Evolutionary conservation across 73 alveolate genomes (phyloP), one percentile per base, ranked within the genome.

Genomic region (Paramecium sexaurelia): DNA sequence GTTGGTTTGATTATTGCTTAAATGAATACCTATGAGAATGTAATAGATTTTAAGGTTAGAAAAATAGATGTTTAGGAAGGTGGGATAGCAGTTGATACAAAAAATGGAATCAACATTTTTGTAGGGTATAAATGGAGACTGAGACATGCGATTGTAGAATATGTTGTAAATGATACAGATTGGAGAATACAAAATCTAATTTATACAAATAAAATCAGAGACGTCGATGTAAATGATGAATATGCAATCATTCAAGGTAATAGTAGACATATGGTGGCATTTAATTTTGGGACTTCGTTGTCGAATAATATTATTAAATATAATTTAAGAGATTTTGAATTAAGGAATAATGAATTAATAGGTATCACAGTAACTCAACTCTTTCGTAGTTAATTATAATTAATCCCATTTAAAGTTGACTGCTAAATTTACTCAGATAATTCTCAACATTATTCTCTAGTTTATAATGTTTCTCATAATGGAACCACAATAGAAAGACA

Each of bases 81-180:
- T 33, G 87, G 87, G 7, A 73, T 73, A 11, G 87, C 87, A 73
- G 29, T 73, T 6, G 87, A 73, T 33, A 73, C 87, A 10, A 73
- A 73, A 39, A 73, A 73, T 73, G 87, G 87, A 17, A 20, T 39
- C 0, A 73, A 73, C 35, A 22, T 73, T 3, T 73, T 73, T 36
- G 87, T 73, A 11, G 57, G 66, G 1, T 73, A 73, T 73, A 36
- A 73, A 73, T 73, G 57, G 57, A 36, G 24, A 33, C 9, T 36
- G 6, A 73, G 57, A 36, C 35, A 73, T 73, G 66, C 55, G 6
- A 73, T 73, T 3, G 87, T 73, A 33, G 87, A 73, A 73, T 73
- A 73, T 73, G 56, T 36, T 17, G 43, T 73, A 27, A 66, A 73
- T 27, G 57, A 36, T 33, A 36, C 19, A 15, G 87, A 73, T 5